Conservation (phyloP, 148 eudicot genomes). For the Gaultheria prostrata region DNA sequence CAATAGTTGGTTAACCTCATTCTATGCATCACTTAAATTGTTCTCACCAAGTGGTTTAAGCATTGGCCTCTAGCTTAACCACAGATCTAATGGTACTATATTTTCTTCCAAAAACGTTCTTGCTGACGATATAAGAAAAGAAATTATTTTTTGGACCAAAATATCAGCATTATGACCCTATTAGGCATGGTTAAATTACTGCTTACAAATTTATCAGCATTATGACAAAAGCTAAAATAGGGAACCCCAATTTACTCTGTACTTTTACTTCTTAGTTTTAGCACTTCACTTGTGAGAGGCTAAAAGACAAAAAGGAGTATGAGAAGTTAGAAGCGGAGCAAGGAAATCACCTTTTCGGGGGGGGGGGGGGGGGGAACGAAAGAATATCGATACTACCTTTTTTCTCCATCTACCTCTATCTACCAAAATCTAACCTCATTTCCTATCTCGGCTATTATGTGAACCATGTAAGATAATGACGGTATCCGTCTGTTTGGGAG, state of each 20-base stretch:
- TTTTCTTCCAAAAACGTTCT: neutral
- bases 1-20: neutral
- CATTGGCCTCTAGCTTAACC: neutral
- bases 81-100: neutral
- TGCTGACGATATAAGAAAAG: neutral
- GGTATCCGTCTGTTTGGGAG: neutral
- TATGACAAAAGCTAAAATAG: no score
- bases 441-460: neutral
- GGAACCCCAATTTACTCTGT: no score
- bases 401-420: neutral
- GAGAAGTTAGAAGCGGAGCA: neutral
- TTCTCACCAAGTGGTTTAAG: neutral
- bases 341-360: neutral
- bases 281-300: no score
- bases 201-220: neutral
- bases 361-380: neutral
- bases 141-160: neutral
- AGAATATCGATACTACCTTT: neutral
- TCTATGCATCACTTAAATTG: neutral
- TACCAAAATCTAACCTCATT: neutral
- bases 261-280: no score
- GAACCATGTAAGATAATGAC: neutral
- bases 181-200: neutral
- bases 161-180: neutral
- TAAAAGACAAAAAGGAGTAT: no score